Evolutionary conservation across 2,329 filamentous ascomycete genomes (phyloP), one percentile per base, ranked within the genome.

Genomic region (Colletotrichum nymphaeae): DNA sequence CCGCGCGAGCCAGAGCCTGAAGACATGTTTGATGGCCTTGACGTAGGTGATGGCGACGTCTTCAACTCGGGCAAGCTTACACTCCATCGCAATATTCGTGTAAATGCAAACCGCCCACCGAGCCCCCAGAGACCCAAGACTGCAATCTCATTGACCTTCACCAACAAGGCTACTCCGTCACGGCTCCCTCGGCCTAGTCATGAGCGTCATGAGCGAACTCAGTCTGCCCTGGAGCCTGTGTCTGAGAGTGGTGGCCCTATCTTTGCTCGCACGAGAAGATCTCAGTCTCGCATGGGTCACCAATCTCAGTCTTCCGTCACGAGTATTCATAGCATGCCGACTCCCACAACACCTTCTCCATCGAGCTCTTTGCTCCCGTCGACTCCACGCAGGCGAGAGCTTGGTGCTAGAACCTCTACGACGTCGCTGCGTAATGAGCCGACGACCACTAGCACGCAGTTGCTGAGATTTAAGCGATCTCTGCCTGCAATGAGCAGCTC

Each of bases 81-180:
- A 0, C 86, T 98, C 22, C 97, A 98, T 81, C 95, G 94, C 75
- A 98, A 99, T 80, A 90, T 99, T 76, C 95, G 96, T 81, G 89
- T 97, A 78, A 98, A 97, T 83, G 90, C 92, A 76, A 86, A 90
- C 74, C 88, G 91, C 66, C 88, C 91, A 24, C 85, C 89, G 16
- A 95, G 94, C 76, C 93, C 95, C 59, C 88, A 89, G 26, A 90
- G 94, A 74, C 90, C 90, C 24, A 93, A 92, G 80, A 91, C 94
- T 22, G 92, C 94, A 12, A 93, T 97, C 32, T 96, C 95, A 14
- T 87, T 98, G 74, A 98, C 95, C 7, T 98, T 98, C 80, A 97
- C 94, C 60, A 97, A 94, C 83, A 95, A 95, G 79, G 85, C 89
- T n/a, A 79, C 86, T 28, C 84, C 80, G 35, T 97, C 95, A 42